phyloP scores from a whole-genome alignment of 257 asterid genomes.

The Solanum corneliomulleri region DNA sequence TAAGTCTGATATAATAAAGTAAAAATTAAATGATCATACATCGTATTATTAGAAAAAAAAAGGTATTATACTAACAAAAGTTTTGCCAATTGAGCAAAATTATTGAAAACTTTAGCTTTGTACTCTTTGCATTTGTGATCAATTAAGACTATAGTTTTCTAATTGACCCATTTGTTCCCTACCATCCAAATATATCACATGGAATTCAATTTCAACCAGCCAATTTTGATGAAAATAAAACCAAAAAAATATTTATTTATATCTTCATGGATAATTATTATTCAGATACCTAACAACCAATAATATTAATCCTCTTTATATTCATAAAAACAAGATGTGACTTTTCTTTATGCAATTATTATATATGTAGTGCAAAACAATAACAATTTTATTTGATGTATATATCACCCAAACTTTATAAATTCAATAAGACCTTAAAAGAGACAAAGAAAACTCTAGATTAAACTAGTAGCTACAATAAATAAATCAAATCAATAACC shows the following conservation, averaged over 20 bases:
- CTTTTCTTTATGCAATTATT: neutral
- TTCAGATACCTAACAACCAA: neutral
- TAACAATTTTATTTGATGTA: neutral
- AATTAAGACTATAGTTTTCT: neutral
- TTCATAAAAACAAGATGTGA: neutral
- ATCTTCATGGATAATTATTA: neutral
- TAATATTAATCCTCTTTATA: neutral
- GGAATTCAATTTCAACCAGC: conserved; percentile 22
- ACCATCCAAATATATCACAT: conserved; percentile 36
- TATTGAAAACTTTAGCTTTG: neutral
- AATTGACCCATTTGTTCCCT: conserved; percentile 26
- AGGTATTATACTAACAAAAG: neutral
- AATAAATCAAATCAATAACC: neutral
- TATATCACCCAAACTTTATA: neutral
- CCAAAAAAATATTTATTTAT: neutral
- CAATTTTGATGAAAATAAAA: neutral
- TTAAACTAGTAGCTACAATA: neutral
- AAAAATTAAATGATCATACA: neutral
- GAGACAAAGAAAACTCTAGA: neutral
- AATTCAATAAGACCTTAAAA: neutral
- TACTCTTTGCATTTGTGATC: neutral
- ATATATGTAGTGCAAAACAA: neutral
- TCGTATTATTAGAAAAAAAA: neutral
- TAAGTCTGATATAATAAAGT: neutral
- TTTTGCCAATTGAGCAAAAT: neutral